Evolutionary conservation across 768 basidiomycete species (phyloP).

Genomic region (Mycena epipterygia): DNA sequence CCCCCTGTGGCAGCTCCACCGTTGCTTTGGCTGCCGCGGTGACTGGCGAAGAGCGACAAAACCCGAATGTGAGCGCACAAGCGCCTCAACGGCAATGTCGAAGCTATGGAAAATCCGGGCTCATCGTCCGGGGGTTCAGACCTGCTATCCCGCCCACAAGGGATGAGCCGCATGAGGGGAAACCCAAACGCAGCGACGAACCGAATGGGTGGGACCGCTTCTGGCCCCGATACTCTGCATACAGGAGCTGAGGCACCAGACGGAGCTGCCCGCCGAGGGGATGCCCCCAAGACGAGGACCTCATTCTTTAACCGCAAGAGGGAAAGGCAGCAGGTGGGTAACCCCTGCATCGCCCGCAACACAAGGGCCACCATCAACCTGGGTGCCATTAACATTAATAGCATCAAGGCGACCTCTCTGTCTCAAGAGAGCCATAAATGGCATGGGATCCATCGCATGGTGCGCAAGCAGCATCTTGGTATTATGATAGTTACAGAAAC

Average conservation of each 20-base stretch:
- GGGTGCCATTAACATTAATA: neutral
- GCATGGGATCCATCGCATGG: neutral
- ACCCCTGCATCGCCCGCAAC: neutral
- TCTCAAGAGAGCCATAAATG: constrained; percentile 6
- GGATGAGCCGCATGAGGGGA: neutral
- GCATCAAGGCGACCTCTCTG: neutral
- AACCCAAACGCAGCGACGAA: neutral
- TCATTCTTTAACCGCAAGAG: constrained; percentile 2
- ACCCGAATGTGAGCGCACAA: neutral
- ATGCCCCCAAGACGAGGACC: constrained; percentile 7
- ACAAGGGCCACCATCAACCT: neutral
- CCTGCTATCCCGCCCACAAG: neutral
- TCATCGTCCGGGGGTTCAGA: neutral
- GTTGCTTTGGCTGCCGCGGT: too few relatives aligned
- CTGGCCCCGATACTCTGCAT: neutral
- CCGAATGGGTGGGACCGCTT: neutral
- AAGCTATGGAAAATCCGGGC: neutral
- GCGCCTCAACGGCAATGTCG: neutral
- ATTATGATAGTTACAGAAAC: neutral
- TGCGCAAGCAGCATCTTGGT: neutral
- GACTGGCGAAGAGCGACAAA: neutral
- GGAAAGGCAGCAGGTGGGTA: too few relatives aligned
- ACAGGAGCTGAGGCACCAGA: neutral
- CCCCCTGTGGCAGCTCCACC: too few relatives aligned
- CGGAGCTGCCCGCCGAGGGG: neutral